Conservation (phyloP, 352 stramenopile species). For the Pythium chondricola region DNA sequence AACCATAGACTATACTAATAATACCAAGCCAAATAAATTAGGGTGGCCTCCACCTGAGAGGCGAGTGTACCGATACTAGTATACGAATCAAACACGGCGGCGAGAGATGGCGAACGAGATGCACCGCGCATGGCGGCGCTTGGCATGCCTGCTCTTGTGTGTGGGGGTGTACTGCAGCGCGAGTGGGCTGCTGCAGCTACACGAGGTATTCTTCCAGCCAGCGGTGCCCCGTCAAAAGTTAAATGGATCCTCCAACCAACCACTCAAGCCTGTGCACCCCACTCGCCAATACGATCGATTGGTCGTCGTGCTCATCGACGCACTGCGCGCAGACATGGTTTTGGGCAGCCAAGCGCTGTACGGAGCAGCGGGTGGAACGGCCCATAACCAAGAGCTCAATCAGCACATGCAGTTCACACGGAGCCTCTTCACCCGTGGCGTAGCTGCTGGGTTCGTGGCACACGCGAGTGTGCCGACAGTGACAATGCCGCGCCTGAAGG, state of each 20-base stretch:
- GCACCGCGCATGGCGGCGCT: neutral
- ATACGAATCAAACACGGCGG: constrained; percentile 4
- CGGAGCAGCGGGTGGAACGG: neutral
- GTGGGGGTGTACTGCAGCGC: constrained; percentile 21
- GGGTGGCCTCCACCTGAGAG: neutral
- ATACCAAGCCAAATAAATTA: too few species aligned
- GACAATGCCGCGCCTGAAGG: constrained; percentile 87
- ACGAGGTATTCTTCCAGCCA: constrained; percentile 22
- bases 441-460: constrained; percentile 62
- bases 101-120: constrained; percentile 1
- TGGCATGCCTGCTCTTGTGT: constrained; percentile 4
- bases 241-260: constrained; percentile 19
- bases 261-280: neutral
- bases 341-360: constrained; percentile 56
- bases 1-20: too few species aligned
- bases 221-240: constrained; percentile 4
- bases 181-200: constrained; percentile 20
- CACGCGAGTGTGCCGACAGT: constrained; percentile 83
- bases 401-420: constrained; percentile 65
- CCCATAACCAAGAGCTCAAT: constrained; percentile 35
- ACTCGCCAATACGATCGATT: constrained; percentile 58
- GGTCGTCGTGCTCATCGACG: constrained; percentile 85
- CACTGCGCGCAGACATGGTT: constrained; percentile 84
- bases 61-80: neutral
- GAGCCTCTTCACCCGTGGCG: constrained; percentile 34